Percentiles rank a stretch among this genome's conserved stretches.
Evolutionary conservation across 2,329 filamentous ascomycete species (phyloP).

Genomic region (Hymenoscyphus occultus): DNA sequence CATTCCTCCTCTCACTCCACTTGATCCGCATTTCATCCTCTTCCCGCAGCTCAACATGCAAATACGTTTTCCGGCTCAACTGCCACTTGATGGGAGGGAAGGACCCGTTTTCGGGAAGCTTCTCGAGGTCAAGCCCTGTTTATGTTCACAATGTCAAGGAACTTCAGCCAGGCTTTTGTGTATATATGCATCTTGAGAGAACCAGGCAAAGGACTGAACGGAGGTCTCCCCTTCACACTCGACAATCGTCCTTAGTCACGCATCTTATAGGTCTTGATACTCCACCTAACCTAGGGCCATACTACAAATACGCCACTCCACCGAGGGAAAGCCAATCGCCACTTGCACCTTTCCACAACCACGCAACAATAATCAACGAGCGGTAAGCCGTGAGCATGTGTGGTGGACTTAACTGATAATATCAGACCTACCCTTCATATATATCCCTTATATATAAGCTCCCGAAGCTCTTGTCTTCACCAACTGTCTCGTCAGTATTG

Average conservation of each 20-base stretch:
- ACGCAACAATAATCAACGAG: slow-evolving; percentile 5
- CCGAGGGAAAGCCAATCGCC: slow-evolving; percentile 14
- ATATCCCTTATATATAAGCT: slow-evolving; percentile 7
- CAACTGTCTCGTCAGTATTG: slow-evolving; percentile 7
- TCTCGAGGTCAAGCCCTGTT: slow-evolving; percentile 2
- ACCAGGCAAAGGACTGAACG: background rate
- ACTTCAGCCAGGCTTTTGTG: slow-evolving; percentile 13
- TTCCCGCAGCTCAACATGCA: background rate
- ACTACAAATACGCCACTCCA: background rate
- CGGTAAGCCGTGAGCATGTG: background rate
- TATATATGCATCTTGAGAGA: slow-evolving; percentile 17
- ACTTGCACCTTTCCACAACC: slow-evolving; percentile 20
- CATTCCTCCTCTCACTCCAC: background rate
- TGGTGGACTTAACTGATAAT: background rate
- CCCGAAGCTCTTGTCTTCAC: background rate
- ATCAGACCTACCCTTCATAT: background rate
- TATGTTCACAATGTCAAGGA: slow-evolving; percentile 13
- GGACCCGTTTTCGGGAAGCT: background rate
- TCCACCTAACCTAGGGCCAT: background rate
- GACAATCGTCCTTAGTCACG: background rate
- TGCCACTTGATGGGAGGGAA: background rate
- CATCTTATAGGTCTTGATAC: background rate
- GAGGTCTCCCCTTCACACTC: background rate
- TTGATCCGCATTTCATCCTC: background rate
- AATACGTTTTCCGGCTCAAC: background rate